Percentiles rank a stretch among this genome's conserved stretches.
phyloP scores from a whole-genome alignment of 2,329 filamentous ascomycete species.

The Neopestalotiopsis rosae region DNA sequence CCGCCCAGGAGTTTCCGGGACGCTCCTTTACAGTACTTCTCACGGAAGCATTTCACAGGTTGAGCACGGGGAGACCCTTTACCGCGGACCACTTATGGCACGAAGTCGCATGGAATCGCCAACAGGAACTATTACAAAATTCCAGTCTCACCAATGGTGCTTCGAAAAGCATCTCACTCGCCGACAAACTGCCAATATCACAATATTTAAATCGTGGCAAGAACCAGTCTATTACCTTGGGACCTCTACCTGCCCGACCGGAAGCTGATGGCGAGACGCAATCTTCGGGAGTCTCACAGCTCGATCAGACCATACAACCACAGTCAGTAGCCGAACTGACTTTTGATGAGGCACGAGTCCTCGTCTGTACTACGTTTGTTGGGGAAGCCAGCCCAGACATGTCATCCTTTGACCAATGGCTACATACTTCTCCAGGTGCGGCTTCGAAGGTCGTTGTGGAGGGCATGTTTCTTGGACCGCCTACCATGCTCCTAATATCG shows the following conservation, averaged over 20 bases:
- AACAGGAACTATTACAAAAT: conserved; percentile 49
- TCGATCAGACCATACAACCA: conserved; percentile 51
- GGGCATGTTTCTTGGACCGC: conserved; percentile 71
- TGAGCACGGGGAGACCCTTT: conserved; percentile 60
- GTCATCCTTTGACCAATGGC: conserved; percentile 70
- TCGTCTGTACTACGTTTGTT: conserved; percentile 71
- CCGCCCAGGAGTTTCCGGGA: conserved; percentile 47
- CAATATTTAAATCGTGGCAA: conserved; percentile 62
- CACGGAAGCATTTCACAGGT: conserved; percentile 58
- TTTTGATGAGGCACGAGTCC: conserved; percentile 67
- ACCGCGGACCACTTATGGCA: conserved; percentile 62
- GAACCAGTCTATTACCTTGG: conserved; percentile 57
- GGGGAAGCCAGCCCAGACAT: conserved; percentile 70
- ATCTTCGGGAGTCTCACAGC: conserved; percentile 32
- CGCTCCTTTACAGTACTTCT: conserved; percentile 65
- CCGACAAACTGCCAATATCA: conserved; percentile 51
- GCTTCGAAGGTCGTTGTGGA: conserved; percentile 67
- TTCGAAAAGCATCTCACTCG: conserved; percentile 39
- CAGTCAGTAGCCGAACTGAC: conserved; percentile 58
- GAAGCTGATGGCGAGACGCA: conserved; percentile 33
- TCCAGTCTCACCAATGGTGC: conserved; percentile 52
- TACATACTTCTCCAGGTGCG: conserved; percentile 62
- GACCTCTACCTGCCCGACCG: conserved; percentile 46
- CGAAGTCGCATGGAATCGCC: conserved; percentile 53
- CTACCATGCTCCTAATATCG: conserved; percentile 69